A percentile compares a stretch with the other conserved stretches of the same genome.
Evolutionary conservation across 1,284 basidiomycete species (phyloP).

Genomic region (Gymnopus androsaceus): DNA sequence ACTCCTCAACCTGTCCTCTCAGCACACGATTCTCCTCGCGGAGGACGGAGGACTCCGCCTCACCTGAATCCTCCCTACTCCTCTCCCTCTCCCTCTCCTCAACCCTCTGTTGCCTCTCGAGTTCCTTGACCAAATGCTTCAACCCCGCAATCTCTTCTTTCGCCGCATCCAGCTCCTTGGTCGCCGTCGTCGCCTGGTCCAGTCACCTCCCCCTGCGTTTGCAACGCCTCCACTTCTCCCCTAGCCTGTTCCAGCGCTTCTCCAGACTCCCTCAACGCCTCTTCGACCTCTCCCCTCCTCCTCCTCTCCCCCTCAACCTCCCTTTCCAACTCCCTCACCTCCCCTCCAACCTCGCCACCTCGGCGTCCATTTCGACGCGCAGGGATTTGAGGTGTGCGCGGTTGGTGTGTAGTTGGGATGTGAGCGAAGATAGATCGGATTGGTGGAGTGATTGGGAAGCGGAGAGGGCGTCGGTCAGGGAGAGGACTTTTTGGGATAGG

Average conservation of each 20-base stretch:
- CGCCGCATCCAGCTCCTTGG: constrained; percentile 25
- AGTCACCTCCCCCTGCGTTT: constrained; percentile 78
- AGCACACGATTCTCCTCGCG: constrained; percentile 79
- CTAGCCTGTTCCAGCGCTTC: constrained; percentile 88
- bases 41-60: no score
- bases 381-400: constrained; percentile 78
- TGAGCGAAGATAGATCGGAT: constrained; percentile 67
- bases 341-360: constrained; percentile 72
- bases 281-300: constrained; percentile 82
- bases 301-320: constrained; percentile 66
- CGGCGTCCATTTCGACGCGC: constrained; percentile 74
- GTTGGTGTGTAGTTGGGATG: constrained; percentile 67
- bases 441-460: constrained; percentile 75
- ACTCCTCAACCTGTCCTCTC: constrained; percentile 71
- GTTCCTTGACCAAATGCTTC: constrained; percentile 85
- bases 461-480: constrained; percentile 85
- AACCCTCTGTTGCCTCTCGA: constrained; percentile 45
- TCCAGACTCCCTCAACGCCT: constrained; percentile 87
- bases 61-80: no score
- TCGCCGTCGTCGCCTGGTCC: constrained; percentile 42
- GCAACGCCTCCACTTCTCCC: constrained; percentile 86
- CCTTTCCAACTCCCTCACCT: constrained; percentile 64
- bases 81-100: constrained; percentile 51
- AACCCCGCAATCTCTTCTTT: constrained; percentile 72
- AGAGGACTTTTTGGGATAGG: constrained; percentile 74